A percentile compares a stretch with the other conserved stretches of the same genome.
Conservation (phyloP, 176 grass and related monocot species). For the Alopecurus myosuroides region DNA sequence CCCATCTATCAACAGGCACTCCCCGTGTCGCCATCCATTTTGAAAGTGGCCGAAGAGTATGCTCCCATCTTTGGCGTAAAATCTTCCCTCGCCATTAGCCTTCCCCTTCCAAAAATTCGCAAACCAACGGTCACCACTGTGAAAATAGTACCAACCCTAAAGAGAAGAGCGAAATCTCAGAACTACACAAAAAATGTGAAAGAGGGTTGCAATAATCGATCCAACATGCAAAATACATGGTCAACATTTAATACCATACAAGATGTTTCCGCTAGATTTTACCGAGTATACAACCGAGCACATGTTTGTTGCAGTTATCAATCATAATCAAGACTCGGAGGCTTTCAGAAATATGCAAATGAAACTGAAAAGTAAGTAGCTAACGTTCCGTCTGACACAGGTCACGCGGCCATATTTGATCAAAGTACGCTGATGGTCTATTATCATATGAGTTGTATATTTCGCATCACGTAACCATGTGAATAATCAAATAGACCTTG, state of each 20-base stretch:
- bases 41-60: slow-evolving; percentile 87
- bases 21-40: slow-evolving; percentile 86
- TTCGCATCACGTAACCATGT: not conserved
- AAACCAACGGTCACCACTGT: slow-evolving; percentile 80
- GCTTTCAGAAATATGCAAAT: too few species aligned
- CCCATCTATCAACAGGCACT: slow-evolving; percentile 59
- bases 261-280: not conserved
- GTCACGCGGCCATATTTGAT: not conserved
- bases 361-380: too few species aligned
- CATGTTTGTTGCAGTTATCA: not conserved
- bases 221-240: not conserved
- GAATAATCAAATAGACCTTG: not conserved
- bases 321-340: not conserved
- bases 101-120: slow-evolving; percentile 93
- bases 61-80: slow-evolving; percentile 77
- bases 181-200: not conserved
- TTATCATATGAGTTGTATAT: not conserved
- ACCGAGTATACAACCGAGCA: not conserved
- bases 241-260: slow-evolving; percentile 3
- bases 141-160: slow-evolving; percentile 94
- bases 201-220: not conserved
- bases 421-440: not conserved
- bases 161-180: slow-evolving; percentile 16
- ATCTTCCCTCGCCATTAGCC: slow-evolving; percentile 90
- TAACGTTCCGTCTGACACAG: not conserved